Conservation (phyloP, 805 yeast species). For the Candida oleophila region DNA sequence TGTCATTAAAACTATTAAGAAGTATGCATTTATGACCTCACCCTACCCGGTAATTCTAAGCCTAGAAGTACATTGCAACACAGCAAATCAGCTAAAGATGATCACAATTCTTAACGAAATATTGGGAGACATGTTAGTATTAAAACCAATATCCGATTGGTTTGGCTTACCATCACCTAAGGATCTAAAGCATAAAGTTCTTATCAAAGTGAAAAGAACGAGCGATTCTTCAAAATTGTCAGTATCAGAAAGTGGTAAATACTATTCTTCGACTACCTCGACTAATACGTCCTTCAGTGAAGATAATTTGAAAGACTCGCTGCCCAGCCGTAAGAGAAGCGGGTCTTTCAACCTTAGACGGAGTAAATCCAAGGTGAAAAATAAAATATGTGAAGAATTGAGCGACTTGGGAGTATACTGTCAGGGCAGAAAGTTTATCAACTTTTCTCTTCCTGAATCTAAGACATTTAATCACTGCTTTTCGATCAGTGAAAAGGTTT, state of each 20-base stretch:
- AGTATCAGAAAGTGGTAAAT: constrained; percentile 20
- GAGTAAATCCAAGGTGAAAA: constrained; percentile 15
- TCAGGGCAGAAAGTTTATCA: constrained; percentile 74
- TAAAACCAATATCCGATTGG: constrained; percentile 31
- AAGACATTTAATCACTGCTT: constrained; percentile 79
- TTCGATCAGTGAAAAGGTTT: constrained; percentile 76
- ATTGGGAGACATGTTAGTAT: constrained; percentile 58
- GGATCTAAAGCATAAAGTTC: constrained; percentile 64
- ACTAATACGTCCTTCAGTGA: constrained; percentile 44
- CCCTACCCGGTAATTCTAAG: constrained; percentile 86
- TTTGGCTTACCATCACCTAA: constrained; percentile 66
- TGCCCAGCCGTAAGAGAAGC: constrained; percentile 8
- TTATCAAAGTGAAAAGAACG: constrained; percentile 76
- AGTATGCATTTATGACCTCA: constrained; percentile 85
- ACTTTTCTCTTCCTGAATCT: constrained; percentile 84
- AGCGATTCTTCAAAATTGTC: constrained; percentile 19
- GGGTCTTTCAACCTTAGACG: constrained; percentile 21
- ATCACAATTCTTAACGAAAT: constrained; percentile 51
- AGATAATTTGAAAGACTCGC: constrained; percentile 18
- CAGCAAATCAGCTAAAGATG: constrained; percentile 63
- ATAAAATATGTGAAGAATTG: constrained; percentile 39
- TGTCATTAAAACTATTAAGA: constrained; percentile 71
- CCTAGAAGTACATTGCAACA: constrained; percentile 77
- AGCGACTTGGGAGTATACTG: constrained; percentile 68
- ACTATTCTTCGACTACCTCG: constrained; percentile 26